Base-by-base conservation (phyloP, 1,139 yeast species). In the Arxiozyma bovina region DNA sequence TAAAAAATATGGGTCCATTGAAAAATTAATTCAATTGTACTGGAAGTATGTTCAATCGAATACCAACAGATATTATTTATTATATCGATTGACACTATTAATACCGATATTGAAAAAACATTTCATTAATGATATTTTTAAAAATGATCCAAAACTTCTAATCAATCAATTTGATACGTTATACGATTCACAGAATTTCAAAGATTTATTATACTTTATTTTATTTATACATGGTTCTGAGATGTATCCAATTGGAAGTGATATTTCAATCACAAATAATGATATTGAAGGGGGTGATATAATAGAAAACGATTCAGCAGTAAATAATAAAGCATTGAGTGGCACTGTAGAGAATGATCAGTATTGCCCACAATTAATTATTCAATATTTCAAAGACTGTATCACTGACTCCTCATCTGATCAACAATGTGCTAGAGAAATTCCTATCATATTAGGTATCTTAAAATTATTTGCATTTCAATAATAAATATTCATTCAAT, bases 141-240 rank as follows among this genome's bases (percentile, higher is more conserved):
- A 51, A 6, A 43, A 45, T 9, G 50, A 52, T 15, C 18, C 27
- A 4, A 44, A 44, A 8, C 18, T 12, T 7, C 12, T 65, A 2
- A 54, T 60, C 1, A n/a, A 53, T 1, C 58, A 58, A 49, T 67
- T 67, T 48, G 59, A 63, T 44, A 27, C 41, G 9, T 45, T 67
- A 40, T 55, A 61, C 25, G 66, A 63, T 49, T 50, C 54, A 5
- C 54, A 57, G 23, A 45, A 55, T 17, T 64, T 58, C 54, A 56
- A 57, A 48, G 53, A 55, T 8, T 45, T 67, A 20, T 54, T 67
- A 22, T 66, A 68, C 54, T 67, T 61, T 50, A 47, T 63, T 1
- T 50, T 66, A 18, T 55, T 61, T 34, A 50, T 65, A 6, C 61
- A 57, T 43, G 69, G 69, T 4, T 59, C 65, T 4, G 44, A 54